Conservation (phyloP, 805 yeast species). For the Ogataea allantospora region DNA sequence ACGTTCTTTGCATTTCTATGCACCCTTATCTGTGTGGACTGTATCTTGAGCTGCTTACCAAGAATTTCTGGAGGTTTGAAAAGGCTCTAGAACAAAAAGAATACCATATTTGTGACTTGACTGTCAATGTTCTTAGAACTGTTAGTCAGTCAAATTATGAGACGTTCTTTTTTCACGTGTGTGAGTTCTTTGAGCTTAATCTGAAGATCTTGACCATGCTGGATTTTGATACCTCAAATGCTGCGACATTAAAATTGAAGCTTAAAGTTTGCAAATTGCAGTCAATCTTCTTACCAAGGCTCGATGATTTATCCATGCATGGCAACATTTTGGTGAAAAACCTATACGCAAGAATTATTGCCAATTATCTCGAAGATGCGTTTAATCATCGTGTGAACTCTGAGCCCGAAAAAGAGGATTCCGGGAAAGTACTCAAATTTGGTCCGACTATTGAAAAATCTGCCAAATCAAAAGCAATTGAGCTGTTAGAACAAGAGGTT, state of each 20-base stretch:
- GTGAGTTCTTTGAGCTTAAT: constrained; percentile 29
- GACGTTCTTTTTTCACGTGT: constrained; percentile 28
- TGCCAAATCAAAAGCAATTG: neutral
- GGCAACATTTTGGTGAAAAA: constrained; percentile 32
- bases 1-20: constrained; percentile 49
- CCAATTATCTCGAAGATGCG: constrained; percentile 35
- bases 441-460: constrained; percentile 2
- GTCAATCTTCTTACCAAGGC: constrained; percentile 25
- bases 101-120: constrained; percentile 29
- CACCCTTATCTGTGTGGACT: constrained; percentile 46
- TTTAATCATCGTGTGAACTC: constrained; percentile 18
- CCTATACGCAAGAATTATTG: constrained; percentile 32
- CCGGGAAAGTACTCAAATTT: constrained; percentile 16
- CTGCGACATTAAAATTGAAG: constrained; percentile 27
- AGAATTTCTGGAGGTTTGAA: constrained; percentile 26
- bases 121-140: constrained; percentile 30
- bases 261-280: constrained; percentile 33
- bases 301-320: constrained; percentile 30
- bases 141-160: constrained; percentile 27
- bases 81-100: constrained; percentile 22
- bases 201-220: constrained; percentile 22
- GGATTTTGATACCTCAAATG: constrained; percentile 20
- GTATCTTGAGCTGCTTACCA: constrained; percentile 22
- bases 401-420: constrained; percentile 26
- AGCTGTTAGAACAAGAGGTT: constrained; percentile 22